These are phyloP conservation scores for Aspergillus conjunctus DNA, from an alignment of 495 filamentous ascomycete genomes.

Conservation along the genomic window DNA sequence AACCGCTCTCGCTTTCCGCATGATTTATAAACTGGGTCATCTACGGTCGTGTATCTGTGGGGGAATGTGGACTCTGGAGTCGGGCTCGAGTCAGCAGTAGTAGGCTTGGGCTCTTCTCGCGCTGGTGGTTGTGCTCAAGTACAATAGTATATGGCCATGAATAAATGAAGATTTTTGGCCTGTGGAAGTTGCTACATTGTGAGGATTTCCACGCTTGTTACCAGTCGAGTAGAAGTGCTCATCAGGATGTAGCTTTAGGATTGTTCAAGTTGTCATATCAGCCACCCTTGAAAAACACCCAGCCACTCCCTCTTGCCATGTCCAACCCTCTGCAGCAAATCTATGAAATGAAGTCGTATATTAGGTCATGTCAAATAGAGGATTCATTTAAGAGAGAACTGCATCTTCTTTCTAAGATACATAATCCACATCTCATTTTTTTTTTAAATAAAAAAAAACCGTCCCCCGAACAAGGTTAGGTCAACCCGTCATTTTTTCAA, in stretches of 20 bases:
- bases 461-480: constrained; percentile 34
- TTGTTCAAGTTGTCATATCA: too few relatives aligned
- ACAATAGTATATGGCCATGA: too few relatives aligned
- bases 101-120: too few relatives aligned
- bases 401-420: constrained; percentile 50
- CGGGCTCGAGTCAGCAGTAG: constrained; percentile 16
- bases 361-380: constrained; percentile 47
- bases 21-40: constrained; percentile 45
- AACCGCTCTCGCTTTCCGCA: constrained; percentile 40
- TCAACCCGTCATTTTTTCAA: constrained; percentile 42
- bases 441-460: constrained; percentile 42
- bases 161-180: too few relatives aligned
- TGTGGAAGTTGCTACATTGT: too few relatives aligned
- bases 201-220: too few relatives aligned
- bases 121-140: too few relatives aligned
- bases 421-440: constrained; percentile 46
- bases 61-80: constrained; percentile 46
- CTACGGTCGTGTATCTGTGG: constrained; percentile 48
- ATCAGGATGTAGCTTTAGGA: too few relatives aligned
- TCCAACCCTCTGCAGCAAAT: too few relatives aligned
- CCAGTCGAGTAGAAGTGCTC: too few relatives aligned
- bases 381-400: constrained; percentile 44
- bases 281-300: too few relatives aligned
- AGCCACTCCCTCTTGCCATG: too few relatives aligned
- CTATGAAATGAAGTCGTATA: constrained; percentile 7